Conservation (phyloP, 148 eudicot species). For the Fagopyrum esculentum region DNA sequence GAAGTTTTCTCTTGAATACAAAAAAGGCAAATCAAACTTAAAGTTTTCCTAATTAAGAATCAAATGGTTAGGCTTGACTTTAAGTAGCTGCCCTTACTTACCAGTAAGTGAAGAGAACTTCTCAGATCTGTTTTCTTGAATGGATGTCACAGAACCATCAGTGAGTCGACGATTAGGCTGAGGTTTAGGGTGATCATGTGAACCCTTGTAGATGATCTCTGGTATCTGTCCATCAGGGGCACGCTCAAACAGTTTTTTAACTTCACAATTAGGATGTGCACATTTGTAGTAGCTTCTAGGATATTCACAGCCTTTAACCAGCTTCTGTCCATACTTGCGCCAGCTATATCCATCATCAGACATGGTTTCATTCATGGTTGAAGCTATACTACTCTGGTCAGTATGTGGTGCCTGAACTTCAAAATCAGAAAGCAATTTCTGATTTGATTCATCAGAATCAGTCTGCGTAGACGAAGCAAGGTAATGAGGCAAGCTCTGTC, state of each 20-base stretch:
- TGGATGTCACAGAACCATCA: slow-evolving; percentile 67
- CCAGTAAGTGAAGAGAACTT: slow-evolving; percentile 34
- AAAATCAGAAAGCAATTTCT: slow-evolving; percentile 26
- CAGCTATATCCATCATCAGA: slow-evolving; percentile 96
- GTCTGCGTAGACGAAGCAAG: slow-evolving; percentile 34
- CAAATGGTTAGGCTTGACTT: background rate
- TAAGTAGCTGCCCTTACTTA: slow-evolving; percentile 46
- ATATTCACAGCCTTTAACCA: slow-evolving; percentile 93
- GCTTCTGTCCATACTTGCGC: slow-evolving; percentile 97
- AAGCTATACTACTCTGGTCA: slow-evolving; percentile 10
- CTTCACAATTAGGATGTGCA: slow-evolving; percentile 89
- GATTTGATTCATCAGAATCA: slow-evolving; percentile 35
- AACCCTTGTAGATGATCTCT: slow-evolving; percentile 85
- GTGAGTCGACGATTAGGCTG: slow-evolving; percentile 73
- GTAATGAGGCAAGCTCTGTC: slow-evolving; percentile 32
- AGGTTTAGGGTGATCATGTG: slow-evolving; percentile 96
- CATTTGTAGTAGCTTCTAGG: slow-evolving; percentile 98
- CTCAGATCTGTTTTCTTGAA: slow-evolving; percentile 61
- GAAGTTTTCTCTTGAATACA: slow-evolving; percentile 34
- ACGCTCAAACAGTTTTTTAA: slow-evolving; percentile 89
- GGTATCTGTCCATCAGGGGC: slow-evolving; percentile 75
- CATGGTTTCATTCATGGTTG: slow-evolving; percentile 54
- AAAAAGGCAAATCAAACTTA: background rate
- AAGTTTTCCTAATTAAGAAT: background rate
- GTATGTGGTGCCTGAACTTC: slow-evolving; percentile 24